Percentiles rank a stretch among this genome's conserved stretches.
Conservation (phyloP, 495 filamentous ascomycete species). For the Saxophila tyrrhenica region DNA sequence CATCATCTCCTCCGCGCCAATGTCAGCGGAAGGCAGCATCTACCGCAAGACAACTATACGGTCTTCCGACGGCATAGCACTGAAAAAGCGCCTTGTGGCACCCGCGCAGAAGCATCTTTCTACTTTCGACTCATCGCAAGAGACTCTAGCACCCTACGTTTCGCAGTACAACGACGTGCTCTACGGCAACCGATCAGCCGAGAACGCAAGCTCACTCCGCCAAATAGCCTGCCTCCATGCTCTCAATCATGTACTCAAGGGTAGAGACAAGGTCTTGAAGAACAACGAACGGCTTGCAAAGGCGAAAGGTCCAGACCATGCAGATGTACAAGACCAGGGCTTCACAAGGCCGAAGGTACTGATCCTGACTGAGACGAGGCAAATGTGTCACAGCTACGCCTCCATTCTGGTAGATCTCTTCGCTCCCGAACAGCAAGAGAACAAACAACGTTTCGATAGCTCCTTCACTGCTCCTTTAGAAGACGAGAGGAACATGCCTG, state of each 20-base stretch:
- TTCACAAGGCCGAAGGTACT: slow-evolving; percentile 92
- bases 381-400: slow-evolving; percentile 67
- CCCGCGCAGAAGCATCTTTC: slow-evolving; percentile 20
- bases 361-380: slow-evolving; percentile 74
- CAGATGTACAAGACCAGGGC: slow-evolving; percentile 84
- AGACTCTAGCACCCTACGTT: slow-evolving; percentile 43
- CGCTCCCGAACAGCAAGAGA: slow-evolving; percentile 84
- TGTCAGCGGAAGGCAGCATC: not conserved
- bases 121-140: slow-evolving; percentile 41
- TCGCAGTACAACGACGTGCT: slow-evolving; percentile 76
- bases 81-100: slow-evolving; percentile 47
- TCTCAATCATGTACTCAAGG: slow-evolving; percentile 87
- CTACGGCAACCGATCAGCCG: slow-evolving; percentile 56
- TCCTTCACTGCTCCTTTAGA: slow-evolving; percentile 51
- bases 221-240: slow-evolving; percentile 69
- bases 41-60: not conserved
- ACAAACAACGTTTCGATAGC: slow-evolving; percentile 83
- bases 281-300: slow-evolving; percentile 69
- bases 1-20: slow-evolving; percentile 1
- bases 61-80: slow-evolving; percentile 38
- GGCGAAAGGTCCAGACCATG: slow-evolving; percentile 35
- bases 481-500: slow-evolving; percentile 62
- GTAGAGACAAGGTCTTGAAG: slow-evolving; percentile 81
- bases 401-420: slow-evolving; percentile 60
- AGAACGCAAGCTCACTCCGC: slow-evolving; percentile 54